These are phyloP conservation scores for Mycosphaerella sp. DNA, from an alignment of 2,329 filamentous ascomycete genomes.

Conservation along the genomic window DNA sequence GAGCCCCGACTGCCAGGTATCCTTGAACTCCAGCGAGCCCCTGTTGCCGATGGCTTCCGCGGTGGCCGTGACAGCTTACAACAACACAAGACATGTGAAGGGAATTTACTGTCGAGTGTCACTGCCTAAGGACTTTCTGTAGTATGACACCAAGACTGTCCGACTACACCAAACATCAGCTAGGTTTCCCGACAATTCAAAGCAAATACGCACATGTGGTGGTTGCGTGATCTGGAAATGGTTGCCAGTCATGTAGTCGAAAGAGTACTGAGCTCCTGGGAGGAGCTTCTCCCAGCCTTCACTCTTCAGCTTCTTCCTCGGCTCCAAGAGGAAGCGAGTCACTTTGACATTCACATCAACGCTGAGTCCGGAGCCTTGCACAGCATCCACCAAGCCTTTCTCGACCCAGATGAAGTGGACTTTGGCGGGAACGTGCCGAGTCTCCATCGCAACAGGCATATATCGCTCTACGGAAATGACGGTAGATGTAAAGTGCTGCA, in stretches of 20 bases:
- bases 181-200: background rate
- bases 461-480: conserved; percentile 29
- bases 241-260: conserved; percentile 31
- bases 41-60: too few relatives aligned
- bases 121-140: background rate
- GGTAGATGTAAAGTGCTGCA: conserved; percentile 29
- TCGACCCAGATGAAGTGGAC: conserved; percentile 31
- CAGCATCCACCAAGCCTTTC: conserved; percentile 29
- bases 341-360: conserved; percentile 31
- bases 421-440: conserved; percentile 22
- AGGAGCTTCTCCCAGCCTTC: conserved; percentile 30
- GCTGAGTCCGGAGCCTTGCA: conserved; percentile 26
- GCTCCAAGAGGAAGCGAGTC: conserved; percentile 31
- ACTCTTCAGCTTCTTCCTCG: conserved; percentile 25
- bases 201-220: conserved; percentile 25
- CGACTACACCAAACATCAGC: conserved; percentile 7
- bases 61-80: background rate
- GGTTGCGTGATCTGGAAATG: conserved; percentile 32
- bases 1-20: too few relatives aligned
- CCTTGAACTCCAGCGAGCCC: too few relatives aligned
- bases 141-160: conserved; percentile 17
- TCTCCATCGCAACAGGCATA: conserved; percentile 23
- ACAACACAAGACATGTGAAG: too few relatives aligned
- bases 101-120: too few relatives aligned
- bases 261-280: conserved; percentile 26